Base-by-base conservation (phyloP, 805 yeast species). In the Myxozyma monticola region DNA sequence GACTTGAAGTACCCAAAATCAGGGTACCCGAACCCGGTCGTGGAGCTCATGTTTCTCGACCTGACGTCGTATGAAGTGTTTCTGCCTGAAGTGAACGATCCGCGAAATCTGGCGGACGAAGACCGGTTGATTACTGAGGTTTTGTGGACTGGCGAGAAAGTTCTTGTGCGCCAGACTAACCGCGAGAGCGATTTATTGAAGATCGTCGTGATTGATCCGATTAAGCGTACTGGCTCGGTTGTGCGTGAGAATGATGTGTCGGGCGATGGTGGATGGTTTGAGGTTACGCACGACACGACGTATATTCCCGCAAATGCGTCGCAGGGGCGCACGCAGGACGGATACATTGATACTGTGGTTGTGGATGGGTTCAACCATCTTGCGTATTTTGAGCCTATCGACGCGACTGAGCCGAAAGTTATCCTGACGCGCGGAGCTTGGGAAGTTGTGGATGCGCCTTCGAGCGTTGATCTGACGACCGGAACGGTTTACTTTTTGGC, bases 381-480 rank as follows among this genome's bases (percentile, higher is more conserved):
- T 56, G 98, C 89, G 0, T 90, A 85, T 67, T 93, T 81, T 65
- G 72, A 86, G 1, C 93, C 96, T 4, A 80, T 88, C 1, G 72
- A 76, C 22, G 66, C 83, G 4, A 55, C 79, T 0, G 67, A 68
- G 14, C 88, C 88, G 2, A 58, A 59, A 40, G 61, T 61, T 2
- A 65, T 84, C 20, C 75, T 95, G 40, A 86, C 93, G 1, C 50
- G 68, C 2, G 99, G 99, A 5, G 69, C 76, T 0, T 93, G 96
- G 96, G 99, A 93, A 67, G 95, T 93, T n/a, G 85, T 79, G 24
- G 77, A 74, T 54, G 90, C 88, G 1, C 81, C 85, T 1, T 71
- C 83, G 1, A 60, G 68, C 2, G 68, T 68, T 30, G 72, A 68
- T 53, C 73, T 77, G 35, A 77, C 78, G 33, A 65, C 72, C 10